Percentiles rank a stretch among this genome's conserved stretches.
Conservation (phyloP, 305 asterid species). For the Vinca major region DNA sequence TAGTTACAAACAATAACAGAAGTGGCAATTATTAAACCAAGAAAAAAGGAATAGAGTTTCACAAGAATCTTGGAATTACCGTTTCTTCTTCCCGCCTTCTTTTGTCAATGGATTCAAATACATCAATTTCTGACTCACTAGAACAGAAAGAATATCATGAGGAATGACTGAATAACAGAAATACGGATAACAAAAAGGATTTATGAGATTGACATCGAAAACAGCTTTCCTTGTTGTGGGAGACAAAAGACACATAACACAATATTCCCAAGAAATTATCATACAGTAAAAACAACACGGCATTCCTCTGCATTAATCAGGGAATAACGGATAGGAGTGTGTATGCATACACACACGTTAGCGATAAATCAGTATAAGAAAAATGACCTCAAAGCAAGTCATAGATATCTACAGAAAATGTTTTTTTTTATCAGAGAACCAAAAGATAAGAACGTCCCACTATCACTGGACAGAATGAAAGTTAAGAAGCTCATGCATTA, state of each 20-base stretch:
- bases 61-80: constrained; percentile 41
- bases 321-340: neutral
- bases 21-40: neutral
- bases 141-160: constrained; percentile 16
- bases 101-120: constrained; percentile 84
- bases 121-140: constrained; percentile 91
- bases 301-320: neutral
- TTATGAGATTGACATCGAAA: neutral
- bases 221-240: neutral
- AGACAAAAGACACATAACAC: neutral
- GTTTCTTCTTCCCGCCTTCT: constrained; percentile 67
- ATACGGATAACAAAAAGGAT: neutral
- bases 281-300: neutral
- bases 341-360: too few relatives aligned
- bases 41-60: neutral
- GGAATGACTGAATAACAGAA: constrained; percentile 12
- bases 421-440: neutral
- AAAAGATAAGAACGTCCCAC: neutral
- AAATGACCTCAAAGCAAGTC: neutral
- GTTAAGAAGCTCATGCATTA: neutral
- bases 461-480: neutral
- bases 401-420: neutral
- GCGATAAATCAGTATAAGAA: neutral
- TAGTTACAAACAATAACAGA: neutral
- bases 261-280: constrained; percentile 1